Evolutionary conservation across 2,329 filamentous ascomycete species (phyloP).

Genomic region (Whalleya microplaca): DNA sequence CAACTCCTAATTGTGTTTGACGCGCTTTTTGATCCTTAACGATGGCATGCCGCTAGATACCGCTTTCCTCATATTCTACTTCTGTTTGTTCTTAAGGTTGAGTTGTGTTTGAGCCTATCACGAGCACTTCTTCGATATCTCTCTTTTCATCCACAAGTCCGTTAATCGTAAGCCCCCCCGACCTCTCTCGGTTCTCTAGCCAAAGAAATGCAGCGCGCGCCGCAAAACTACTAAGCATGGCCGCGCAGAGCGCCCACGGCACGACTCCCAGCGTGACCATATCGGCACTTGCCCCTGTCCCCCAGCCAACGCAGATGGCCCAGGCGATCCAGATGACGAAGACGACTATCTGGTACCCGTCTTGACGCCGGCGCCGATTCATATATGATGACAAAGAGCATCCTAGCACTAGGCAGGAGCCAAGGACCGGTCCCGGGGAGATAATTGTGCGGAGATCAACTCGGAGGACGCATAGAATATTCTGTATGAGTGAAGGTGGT

Average conservation of each 20-base stretch:
- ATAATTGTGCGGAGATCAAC: conserved; percentile 13
- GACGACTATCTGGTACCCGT: conserved; percentile 28
- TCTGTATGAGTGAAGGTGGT: conserved; percentile 1
- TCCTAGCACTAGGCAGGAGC: conserved; percentile 31
- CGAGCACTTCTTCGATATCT: not conserved
- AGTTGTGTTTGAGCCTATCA: not conserved
- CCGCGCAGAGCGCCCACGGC: conserved; percentile 31
- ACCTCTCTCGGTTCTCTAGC: not conserved
- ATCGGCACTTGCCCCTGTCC: conserved; percentile 24
- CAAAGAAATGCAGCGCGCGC: conserved; percentile 15
- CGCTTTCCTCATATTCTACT: too few species aligned
- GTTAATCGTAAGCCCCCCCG: not conserved
- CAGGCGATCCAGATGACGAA: conserved; percentile 29
- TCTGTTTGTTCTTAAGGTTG: not conserved
- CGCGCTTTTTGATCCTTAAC: too few species aligned
- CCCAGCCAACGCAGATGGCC: conserved; percentile 25
- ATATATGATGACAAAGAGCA: conserved; percentile 33
- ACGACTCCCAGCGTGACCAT: conserved; percentile 28
- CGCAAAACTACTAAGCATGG: conserved; percentile 32
- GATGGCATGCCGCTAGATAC: too few species aligned
- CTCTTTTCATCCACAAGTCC: not conserved
- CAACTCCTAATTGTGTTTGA: too few species aligned
- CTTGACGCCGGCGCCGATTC: conserved; percentile 27
- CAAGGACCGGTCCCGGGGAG: conserved; percentile 28
- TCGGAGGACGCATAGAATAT: conserved; percentile 8